Evolutionary conservation across 179 eudicot species (phyloP).

Genomic region (Gypsophila paniculata): DNA sequence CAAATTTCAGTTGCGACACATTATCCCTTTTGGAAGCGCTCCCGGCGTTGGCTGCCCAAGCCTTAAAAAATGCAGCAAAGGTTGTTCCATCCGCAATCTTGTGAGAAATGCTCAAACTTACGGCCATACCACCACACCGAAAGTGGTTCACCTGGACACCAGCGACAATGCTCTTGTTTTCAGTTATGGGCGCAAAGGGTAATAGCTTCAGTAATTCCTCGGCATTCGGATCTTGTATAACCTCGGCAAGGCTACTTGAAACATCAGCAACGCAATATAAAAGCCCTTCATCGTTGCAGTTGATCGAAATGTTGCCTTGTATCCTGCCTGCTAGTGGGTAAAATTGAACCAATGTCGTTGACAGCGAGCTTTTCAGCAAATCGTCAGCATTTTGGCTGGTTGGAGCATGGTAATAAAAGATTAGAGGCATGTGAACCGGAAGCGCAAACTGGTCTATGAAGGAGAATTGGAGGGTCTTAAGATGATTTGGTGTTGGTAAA

Average conservation of each 20-base stretch:
- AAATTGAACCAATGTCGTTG: constrained; percentile 34
- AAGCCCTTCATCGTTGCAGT: constrained; percentile 32
- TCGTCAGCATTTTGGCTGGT: neutral
- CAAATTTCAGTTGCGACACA: neutral
- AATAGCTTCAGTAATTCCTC: neutral
- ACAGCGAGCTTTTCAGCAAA: constrained; percentile 36
- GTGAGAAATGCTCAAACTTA: constrained; percentile 12
- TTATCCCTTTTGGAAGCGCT: neutral
- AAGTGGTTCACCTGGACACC: constrained; percentile 27
- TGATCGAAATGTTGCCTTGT: constrained; percentile 23
- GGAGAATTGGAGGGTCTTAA: neutral
- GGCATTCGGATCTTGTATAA: neutral
- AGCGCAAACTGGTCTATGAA: neutral
- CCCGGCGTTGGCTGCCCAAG: constrained; percentile 9
- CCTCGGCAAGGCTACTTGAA: neutral
- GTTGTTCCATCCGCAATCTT: constrained; percentile 17
- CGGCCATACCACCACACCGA: constrained; percentile 20
- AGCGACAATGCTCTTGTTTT: neutral
- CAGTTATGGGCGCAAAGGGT: constrained; percentile 9
- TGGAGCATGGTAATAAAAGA: neutral
- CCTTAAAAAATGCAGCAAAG: neutral
- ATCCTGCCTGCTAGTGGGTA: constrained; percentile 46
- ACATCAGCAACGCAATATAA: constrained; percentile 30
- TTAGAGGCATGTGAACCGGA: neutral
- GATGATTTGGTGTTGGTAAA: neutral